These are phyloP conservation scores for Colletotrichum musae DNA, from an alignment of 2,329 filamentous ascomycete species.

Conservation along the genomic window DNA sequence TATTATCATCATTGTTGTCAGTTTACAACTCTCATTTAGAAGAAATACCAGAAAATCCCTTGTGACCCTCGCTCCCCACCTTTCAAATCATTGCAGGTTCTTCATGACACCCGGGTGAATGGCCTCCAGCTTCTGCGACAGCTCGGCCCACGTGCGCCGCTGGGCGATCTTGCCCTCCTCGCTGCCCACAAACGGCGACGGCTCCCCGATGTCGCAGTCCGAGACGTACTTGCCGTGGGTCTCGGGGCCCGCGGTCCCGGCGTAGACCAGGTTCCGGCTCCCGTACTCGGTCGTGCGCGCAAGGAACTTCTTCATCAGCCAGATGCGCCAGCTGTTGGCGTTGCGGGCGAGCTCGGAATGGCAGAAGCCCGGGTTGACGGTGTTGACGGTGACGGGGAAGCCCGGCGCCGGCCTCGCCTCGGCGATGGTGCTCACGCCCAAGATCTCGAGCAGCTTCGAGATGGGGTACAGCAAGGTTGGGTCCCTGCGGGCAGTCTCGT, in stretches of 20 bases:
- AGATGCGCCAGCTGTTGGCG: conserved; percentile 23
- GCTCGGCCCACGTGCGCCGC: conserved; percentile 59
- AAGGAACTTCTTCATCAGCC: conserved; percentile 51
- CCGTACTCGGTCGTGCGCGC: conserved; percentile 63
- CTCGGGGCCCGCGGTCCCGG: conserved; percentile 54
- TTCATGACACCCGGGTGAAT: conserved; percentile 54
- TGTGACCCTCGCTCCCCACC: no score
- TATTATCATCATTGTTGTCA: no score
- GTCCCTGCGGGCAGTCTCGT: conserved; percentile 41
- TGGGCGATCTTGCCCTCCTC: conserved; percentile 55
- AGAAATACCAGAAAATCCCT: no score
- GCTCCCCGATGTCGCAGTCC: conserved; percentile 48
- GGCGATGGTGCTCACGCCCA: conserved; percentile 45
- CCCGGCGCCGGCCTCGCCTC: conserved; percentile 21
- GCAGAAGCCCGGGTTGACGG: conserved; percentile 68
- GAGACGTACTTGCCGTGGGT: conserved; percentile 63
- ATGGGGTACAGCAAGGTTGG: conserved; percentile 45
- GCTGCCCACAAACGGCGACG: conserved; percentile 55
- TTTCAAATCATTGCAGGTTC: conserved; percentile 12
- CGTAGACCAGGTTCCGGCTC: conserved; percentile 59
- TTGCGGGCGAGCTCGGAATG: conserved; percentile 62
- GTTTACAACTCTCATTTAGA: no score
- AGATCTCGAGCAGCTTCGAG: conserved; percentile 51
- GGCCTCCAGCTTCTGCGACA: conserved; percentile 56
- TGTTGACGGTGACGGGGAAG: conserved; percentile 62